A percentile compares a stretch with the other conserved stretches of the same genome.
These are phyloP conservation scores for Leccinum subtestaceum DNA, from an alignment of 768 basidiomycete species.

Conservation along the genomic window DNA sequence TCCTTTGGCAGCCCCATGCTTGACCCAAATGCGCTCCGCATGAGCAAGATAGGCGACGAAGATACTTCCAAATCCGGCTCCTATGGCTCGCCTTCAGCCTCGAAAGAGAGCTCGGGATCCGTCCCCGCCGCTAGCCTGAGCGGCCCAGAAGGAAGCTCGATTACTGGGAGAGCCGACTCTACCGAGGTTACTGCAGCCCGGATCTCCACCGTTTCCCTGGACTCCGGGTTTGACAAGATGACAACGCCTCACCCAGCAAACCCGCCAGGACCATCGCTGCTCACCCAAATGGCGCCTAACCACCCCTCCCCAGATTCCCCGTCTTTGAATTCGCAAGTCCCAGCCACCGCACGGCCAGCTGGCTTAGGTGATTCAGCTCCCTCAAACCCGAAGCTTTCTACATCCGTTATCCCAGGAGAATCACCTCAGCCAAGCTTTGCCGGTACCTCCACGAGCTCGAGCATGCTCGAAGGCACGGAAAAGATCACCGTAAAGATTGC, in stretches of 20 bases:
- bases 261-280: slow-evolving; percentile 61
- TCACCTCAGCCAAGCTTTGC: slow-evolving; percentile 27
- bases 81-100: slow-evolving; percentile 22
- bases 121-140: slow-evolving; percentile 5
- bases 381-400: slow-evolving; percentile 25
- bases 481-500: slow-evolving; percentile 98
- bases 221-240: slow-evolving; percentile 40
- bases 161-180: slow-evolving; percentile 32
- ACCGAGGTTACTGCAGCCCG: slow-evolving; percentile 48
- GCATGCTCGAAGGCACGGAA: slow-evolving; percentile 42
- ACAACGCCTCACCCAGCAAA: slow-evolving; percentile 35
- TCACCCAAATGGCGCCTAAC: slow-evolving; percentile 65
- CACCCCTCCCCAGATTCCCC: slow-evolving; percentile 19
- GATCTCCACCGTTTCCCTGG: slow-evolving; percentile 48
- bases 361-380: slow-evolving; percentile 18
- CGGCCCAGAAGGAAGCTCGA: slow-evolving; percentile 11
- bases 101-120: slow-evolving; percentile 27
- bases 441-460: slow-evolving; percentile 28
- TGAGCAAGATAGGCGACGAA: slow-evolving; percentile 79
- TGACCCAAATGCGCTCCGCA: slow-evolving; percentile 88
- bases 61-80: slow-evolving; percentile 36
- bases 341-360: slow-evolving; percentile 21
- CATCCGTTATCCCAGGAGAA: slow-evolving; percentile 28
- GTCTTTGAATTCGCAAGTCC: slow-evolving; percentile 28
- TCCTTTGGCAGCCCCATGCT: slow-evolving; percentile 72